A percentile compares a stretch with the other conserved stretches of the same genome.
Conservation (phyloP, 2,329 filamentous ascomycete genomes). For the Aspergillus sclerotialis region DNA sequence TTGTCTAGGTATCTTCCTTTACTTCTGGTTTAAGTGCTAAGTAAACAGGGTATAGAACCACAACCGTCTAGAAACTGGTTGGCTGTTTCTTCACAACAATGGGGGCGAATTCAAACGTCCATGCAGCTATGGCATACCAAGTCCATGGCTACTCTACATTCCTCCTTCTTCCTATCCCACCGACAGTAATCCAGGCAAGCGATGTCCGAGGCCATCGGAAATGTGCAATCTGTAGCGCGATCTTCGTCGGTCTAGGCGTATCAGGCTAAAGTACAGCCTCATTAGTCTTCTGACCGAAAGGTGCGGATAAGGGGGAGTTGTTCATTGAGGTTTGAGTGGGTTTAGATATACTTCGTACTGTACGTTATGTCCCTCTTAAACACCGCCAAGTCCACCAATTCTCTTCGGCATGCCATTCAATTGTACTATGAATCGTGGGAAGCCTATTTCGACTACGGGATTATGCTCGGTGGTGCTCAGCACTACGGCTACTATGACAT, state of each 20-base stretch:
- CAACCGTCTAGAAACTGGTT: too few relatives aligned
- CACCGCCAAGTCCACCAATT: too few relatives aligned
- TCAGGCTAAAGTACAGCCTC: slow-evolving; percentile 9
- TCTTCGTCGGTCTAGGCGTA: slow-evolving; percentile 11
- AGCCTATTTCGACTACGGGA: too few relatives aligned
- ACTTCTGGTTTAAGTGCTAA: slow-evolving; percentile 6
- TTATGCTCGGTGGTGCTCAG: too few relatives aligned
- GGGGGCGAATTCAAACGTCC: slow-evolving; percentile 23
- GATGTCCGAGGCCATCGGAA: slow-evolving; percentile 25
- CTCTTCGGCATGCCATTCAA: too few relatives aligned
- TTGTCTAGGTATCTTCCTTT: neutral
- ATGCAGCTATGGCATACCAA: slow-evolving; percentile 23
- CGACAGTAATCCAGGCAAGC: slow-evolving; percentile 15
- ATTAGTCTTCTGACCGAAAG: slow-evolving; percentile 9
- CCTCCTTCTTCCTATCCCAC: neutral
- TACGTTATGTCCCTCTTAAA: too few relatives aligned
- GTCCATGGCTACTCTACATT: too few relatives aligned
- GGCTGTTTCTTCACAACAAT: slow-evolving; percentile 24
- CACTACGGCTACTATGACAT: too few relatives aligned
- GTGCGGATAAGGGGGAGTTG: slow-evolving; percentile 23
- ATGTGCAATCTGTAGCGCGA: slow-evolving; percentile 14
- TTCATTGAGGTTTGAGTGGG: too few relatives aligned
- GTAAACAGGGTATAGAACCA: slow-evolving; percentile 12
- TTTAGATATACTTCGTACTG: too few relatives aligned
- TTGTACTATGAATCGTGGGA: too few relatives aligned